Base-by-base conservation (phyloP, 805 yeast species). In the Metschnikowia noctiluminum region DNA sequence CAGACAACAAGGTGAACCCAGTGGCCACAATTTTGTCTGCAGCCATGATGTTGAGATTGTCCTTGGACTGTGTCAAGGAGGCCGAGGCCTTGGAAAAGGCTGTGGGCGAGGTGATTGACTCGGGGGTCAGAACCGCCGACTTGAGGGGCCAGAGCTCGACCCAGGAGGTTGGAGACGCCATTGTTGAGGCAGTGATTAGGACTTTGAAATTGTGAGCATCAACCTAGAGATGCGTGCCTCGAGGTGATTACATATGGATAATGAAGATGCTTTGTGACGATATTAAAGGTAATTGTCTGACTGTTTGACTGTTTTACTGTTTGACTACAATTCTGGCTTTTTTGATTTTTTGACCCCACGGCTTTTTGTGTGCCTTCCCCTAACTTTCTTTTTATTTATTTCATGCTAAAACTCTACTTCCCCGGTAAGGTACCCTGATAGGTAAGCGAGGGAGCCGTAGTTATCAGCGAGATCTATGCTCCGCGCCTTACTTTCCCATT, bases 31-130 rank as follows among this genome's bases (percentile, higher is more conserved):
- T 92, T 60, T 79, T 94, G 62, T 90, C 97, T 27, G 96, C 89
- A 11, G 98, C 98, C 31, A 87, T 94, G 96, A 94, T 94, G 98
- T 80, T 94, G 72, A 82, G 92, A 62, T 80, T 94, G 55, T 90
- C 97, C 15, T 80, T 94, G 66, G 84, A 89, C 65, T 71, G 89
- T 63, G 80, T 79, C 51, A 81, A 84, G 55, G 97, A 89, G 69
- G 98, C 97, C 56, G 82, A 79, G 51, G 94, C 90, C 14, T 75
- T 94, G 59, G 98, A 92, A 73, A 71, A 78, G 60, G 98, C 98
- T 15, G 98, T 94, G 30, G 81, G 81, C 53, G 74, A 73, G 53
- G 96, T 89, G 35, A 74, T 94, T 51, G 97, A 90, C 63, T 59
- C 78, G 32, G 96, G 95, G 56, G 69, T 92, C 55, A 86, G 91